Evolutionary conservation across 768 basidiomycete genomes (phyloP).

Genomic region (Leccinum uliginosum): DNA sequence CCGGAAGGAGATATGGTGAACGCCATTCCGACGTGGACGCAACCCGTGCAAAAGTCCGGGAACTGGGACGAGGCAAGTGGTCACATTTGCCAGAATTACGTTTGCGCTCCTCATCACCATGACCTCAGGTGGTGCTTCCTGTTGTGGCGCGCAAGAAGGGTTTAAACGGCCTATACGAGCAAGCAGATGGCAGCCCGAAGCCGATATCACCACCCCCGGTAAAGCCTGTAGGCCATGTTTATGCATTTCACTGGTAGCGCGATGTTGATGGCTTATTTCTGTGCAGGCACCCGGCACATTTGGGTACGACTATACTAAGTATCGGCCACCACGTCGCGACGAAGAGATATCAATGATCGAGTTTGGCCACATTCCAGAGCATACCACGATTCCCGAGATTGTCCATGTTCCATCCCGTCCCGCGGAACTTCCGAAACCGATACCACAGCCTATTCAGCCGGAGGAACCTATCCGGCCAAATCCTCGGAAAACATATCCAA

Average conservation of each 20-base stretch:
- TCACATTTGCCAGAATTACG: background rate
- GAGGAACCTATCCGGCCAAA: constrained; percentile 26
- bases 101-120: constrained; percentile 7
- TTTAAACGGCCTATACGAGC: constrained; percentile 63
- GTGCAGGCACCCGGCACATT: constrained; percentile 78
- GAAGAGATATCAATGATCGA: constrained; percentile 62
- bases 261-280: constrained; percentile 4
- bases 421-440: constrained; percentile 7
- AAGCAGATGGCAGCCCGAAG: constrained; percentile 63
- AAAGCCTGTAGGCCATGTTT: constrained; percentile 51
- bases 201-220: constrained; percentile 40
- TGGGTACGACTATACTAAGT: constrained; percentile 71
- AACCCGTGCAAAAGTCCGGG: constrained; percentile 59
- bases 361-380: constrained; percentile 45
- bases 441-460: constrained; percentile 26
- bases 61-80: constrained; percentile 80
- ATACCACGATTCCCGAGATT: constrained; percentile 16
- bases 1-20: constrained; percentile 54
- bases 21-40: constrained; percentile 82
- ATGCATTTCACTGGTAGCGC: background rate
- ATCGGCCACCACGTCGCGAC: constrained; percentile 44
- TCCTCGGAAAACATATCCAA: constrained; percentile 15
- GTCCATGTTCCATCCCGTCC: background rate
- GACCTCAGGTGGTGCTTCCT: constrained; percentile 68
- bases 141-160: constrained; percentile 83